These are phyloP conservation scores for Arthrobotrys sinensis DNA, from an alignment of 2,329 filamentous ascomycete genomes.

Conservation along the genomic window DNA sequence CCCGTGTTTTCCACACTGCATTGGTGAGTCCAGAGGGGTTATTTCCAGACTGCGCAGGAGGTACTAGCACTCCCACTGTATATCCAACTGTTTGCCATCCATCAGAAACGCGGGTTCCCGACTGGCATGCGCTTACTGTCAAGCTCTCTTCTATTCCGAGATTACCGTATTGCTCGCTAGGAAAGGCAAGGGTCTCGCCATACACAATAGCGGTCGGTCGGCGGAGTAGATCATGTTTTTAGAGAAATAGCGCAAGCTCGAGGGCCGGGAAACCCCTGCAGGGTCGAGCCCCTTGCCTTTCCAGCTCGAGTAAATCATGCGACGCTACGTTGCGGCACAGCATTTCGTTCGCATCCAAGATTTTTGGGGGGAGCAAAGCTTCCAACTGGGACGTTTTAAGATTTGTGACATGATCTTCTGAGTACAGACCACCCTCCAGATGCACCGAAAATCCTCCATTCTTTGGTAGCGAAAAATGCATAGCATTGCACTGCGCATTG, in stretches of 20 bases:
- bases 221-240: conserved; percentile 9
- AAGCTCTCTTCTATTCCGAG: conserved; percentile 4
- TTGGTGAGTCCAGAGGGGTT: neutral
- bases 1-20: neutral
- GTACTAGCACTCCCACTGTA: neutral
- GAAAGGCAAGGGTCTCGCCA: conserved; percentile 15
- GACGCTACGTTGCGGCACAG: conserved; percentile 44
- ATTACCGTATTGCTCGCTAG: conserved; percentile 6
- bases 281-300: conserved; percentile 16
- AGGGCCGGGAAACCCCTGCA: conserved; percentile 25
- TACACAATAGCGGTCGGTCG: conserved; percentile 23
- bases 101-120: conserved; percentile 4
- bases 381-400: conserved; percentile 40
- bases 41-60: neutral
- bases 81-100: conserved; percentile 2
- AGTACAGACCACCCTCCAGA: conserved; percentile 29
- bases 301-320: conserved; percentile 31
- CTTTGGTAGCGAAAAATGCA: conserved; percentile 55
- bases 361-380: conserved; percentile 28
- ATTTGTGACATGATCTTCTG: conserved; percentile 19
- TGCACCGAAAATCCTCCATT: conserved; percentile 41
- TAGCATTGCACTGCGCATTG: conserved; percentile 29
- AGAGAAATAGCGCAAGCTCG: conserved; percentile 47
- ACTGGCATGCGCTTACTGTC: conserved; percentile 6
- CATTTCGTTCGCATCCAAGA: conserved; percentile 3